Conservation (phyloP, 2,329 filamentous ascomycete genomes). For the Didymosphaeria variabile region DNA sequence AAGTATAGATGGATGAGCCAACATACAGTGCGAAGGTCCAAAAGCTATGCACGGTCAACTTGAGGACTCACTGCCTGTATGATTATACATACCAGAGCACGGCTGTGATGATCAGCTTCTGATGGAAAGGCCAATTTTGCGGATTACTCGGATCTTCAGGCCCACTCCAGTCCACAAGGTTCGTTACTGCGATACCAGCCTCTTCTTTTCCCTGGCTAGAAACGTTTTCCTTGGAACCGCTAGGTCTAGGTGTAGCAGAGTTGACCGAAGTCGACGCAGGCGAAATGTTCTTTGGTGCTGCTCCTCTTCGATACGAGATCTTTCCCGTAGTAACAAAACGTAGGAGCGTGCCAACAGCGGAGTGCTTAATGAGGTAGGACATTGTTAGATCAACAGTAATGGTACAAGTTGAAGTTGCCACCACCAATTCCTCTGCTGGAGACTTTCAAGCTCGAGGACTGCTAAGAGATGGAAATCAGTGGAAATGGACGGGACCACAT, state of each 20-base stretch:
- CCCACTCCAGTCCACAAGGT: slow-evolving; percentile 51
- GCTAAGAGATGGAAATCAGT: not conserved
- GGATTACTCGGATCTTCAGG: slow-evolving; percentile 48
- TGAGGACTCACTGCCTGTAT: not conserved
- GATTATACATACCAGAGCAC: slow-evolving; percentile 23
- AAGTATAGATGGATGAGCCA: slow-evolving; percentile 61
- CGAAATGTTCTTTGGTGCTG: slow-evolving; percentile 13
- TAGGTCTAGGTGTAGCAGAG: slow-evolving; percentile 4
- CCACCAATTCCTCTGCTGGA: not conserved
- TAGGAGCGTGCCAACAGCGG: slow-evolving; percentile 13
- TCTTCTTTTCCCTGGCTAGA: slow-evolving; percentile 5
- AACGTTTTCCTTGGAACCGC: not conserved
- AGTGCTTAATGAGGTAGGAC: slow-evolving; percentile 17
- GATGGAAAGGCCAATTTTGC: slow-evolving; percentile 44
- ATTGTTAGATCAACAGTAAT: not conserved
- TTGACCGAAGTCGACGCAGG: slow-evolving; percentile 6
- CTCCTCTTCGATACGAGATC: slow-evolving; percentile 8
- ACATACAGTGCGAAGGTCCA: slow-evolving; percentile 69
- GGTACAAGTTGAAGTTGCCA: not conserved
- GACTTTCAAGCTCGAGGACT: not conserved
- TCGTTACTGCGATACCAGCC: slow-evolving; percentile 24
- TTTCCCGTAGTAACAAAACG: slow-evolving; percentile 7
- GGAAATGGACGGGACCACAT: slow-evolving; percentile 4
- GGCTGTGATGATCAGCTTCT: slow-evolving; percentile 44
- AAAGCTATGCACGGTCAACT: slow-evolving; percentile 49